Evolutionary conservation across 768 basidiomycete species (phyloP).

Genomic region (Imleria badia): DNA sequence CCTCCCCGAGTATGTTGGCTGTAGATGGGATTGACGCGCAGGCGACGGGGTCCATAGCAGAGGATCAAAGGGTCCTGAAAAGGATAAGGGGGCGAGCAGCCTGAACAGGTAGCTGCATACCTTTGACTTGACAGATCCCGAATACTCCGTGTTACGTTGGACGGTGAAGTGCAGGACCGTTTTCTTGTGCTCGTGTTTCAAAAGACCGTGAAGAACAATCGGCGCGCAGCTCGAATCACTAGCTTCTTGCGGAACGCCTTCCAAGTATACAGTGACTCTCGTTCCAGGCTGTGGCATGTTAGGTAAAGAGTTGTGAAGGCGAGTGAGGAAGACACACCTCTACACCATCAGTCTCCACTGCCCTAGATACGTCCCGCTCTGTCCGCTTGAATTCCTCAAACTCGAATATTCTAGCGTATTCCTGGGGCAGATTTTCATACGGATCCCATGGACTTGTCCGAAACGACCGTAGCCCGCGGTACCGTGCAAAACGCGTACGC

Average conservation of each 20-base stretch:
- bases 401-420: constrained; percentile 95
- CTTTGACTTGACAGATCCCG: constrained; percentile 87
- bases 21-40: constrained; percentile 84
- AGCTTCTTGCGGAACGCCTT: constrained; percentile 70
- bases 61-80: constrained; percentile 81
- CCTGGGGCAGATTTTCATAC: constrained; percentile 90
- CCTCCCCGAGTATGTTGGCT: constrained; percentile 91
- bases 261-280: constrained; percentile 75
- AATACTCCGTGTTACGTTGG: constrained; percentile 94
- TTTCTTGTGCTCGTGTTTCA: constrained; percentile 96
- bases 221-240: constrained; percentile 38
- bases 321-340: constrained; percentile 50
- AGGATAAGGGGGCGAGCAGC: neutral
- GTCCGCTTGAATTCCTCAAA: constrained; percentile 94
- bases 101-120: constrained; percentile 35
- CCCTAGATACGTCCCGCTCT: constrained; percentile 64
- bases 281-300: constrained; percentile 61
- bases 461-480: constrained; percentile 88
- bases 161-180: constrained; percentile 90
- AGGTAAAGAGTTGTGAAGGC: too few species aligned
- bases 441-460: constrained; percentile 97
- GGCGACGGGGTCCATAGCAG: constrained; percentile 84
- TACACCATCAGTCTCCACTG: constrained; percentile 67
- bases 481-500: constrained; percentile 83
- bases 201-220: constrained; percentile 73